Conservation (phyloP, 306 rosid species). For the Sindora glabra region DNA sequence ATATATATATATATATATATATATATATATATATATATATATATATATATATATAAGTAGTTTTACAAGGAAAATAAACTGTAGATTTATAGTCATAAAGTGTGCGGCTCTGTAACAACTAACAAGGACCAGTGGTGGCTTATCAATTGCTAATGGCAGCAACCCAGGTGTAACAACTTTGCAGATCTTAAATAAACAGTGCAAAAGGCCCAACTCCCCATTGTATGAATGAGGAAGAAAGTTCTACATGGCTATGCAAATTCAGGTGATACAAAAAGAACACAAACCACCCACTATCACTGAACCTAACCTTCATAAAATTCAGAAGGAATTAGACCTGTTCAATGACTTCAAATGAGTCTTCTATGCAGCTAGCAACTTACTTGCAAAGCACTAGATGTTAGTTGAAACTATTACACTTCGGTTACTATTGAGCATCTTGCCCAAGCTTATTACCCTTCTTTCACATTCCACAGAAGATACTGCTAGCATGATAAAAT, state of each 20-base stretch:
- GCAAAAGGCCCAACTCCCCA: neutral
- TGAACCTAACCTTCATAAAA: neutral
- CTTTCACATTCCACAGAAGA: too few species aligned
- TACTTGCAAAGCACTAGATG: too few species aligned
- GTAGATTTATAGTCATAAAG: neutral
- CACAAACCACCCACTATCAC: neutral
- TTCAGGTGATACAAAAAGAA: neutral
- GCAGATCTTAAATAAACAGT: neutral
- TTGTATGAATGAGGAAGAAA: neutral
- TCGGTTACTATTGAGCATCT: too few species aligned
- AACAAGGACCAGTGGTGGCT: neutral
- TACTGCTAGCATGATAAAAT: too few species aligned
- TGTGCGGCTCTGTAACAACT: neutral
- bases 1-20: neutral
- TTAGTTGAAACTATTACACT: too few species aligned
- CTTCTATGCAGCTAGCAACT: too few species aligned
- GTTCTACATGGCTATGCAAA: neutral
- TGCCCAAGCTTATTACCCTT: too few species aligned
- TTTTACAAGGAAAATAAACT: neutral
- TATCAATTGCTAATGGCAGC: neutral
- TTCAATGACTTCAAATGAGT: neutral
- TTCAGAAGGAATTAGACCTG: neutral
- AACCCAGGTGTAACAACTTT: neutral
- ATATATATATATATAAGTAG: too few species aligned
- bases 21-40: too few species aligned